A percentile compares a stretch with the other conserved stretches of the same genome.
phyloP scores from a whole-genome alignment of 2,329 filamentous ascomycete species.

The Verticillium tricorpus region DNA sequence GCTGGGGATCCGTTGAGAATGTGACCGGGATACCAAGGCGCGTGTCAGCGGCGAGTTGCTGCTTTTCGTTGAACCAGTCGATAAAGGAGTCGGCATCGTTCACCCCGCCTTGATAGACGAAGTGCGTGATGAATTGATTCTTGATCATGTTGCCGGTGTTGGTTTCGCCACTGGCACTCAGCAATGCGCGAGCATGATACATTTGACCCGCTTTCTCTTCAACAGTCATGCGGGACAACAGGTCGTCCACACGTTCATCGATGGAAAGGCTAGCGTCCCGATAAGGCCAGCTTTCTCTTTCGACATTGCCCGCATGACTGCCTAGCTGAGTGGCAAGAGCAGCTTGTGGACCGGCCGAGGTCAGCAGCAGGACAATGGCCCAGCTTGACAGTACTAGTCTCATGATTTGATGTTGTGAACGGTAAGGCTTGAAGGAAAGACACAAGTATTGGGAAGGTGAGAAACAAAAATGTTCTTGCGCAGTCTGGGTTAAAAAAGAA shows the following conservation, averaged over 20 bases:
- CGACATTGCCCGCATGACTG: background rate
- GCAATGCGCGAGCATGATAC: slow-evolving; percentile 31
- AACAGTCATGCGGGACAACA: slow-evolving; percentile 38
- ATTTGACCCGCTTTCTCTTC: slow-evolving; percentile 43
- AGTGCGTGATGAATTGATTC: background rate
- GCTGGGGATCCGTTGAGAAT: slow-evolving; percentile 1
- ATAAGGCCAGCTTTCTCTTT: slow-evolving; percentile 5
- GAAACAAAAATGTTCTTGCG: too few species aligned
- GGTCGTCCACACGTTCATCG: slow-evolving; percentile 39
- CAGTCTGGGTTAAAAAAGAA: too few species aligned
- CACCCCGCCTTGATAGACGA: background rate
- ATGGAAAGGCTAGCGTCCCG: slow-evolving; percentile 28
- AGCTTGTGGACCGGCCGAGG: background rate
- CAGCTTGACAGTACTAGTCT: background rate
- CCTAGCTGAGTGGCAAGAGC: background rate
- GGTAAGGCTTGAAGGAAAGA: too few species aligned
- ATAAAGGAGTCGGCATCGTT: background rate
- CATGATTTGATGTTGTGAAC: background rate
- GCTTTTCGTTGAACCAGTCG: slow-evolving; percentile 2
- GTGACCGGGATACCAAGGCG: slow-evolving; percentile 1
- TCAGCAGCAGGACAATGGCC: background rate
- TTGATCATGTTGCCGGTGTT: slow-evolving; percentile 7
- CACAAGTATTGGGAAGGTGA: too few species aligned
- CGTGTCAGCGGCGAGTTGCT: background rate
- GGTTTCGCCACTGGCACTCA: slow-evolving; percentile 5